phyloP scores from a whole-genome alignment of 495 filamentous ascomycete genomes.

The Echria macrotheca region DNA sequence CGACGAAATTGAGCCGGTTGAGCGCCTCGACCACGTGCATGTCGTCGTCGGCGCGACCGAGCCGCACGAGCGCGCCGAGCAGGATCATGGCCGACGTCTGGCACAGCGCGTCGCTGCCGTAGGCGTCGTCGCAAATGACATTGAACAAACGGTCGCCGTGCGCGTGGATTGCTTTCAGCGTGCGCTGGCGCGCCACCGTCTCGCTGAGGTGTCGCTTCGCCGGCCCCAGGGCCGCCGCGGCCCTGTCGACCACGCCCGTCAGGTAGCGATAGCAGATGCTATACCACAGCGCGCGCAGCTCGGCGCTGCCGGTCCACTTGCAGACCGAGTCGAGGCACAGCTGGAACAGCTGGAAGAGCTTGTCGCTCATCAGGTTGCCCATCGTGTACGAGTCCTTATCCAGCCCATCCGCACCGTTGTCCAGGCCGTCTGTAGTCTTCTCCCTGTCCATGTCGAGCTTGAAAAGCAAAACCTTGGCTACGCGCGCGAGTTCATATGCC shows the following conservation, averaged over 20 bases:
- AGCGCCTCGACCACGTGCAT: constrained; percentile 70
- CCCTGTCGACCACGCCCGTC: constrained; percentile 59
- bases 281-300: constrained; percentile 77
- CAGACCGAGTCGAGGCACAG: constrained; percentile 69
- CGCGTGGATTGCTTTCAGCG: constrained; percentile 66
- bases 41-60: constrained; percentile 49
- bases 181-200: constrained; percentile 44
- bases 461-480: constrained; percentile 71
- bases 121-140: constrained; percentile 88
- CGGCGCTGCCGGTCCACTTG: constrained; percentile 60
- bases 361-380: constrained; percentile 74
- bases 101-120: constrained; percentile 72
- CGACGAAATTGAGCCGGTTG: constrained; percentile 80
- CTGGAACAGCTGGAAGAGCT: constrained; percentile 86
- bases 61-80: constrained; percentile 64
- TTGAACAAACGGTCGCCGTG: constrained; percentile 76
- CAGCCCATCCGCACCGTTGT: constrained; percentile 35
- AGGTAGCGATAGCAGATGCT: constrained; percentile 83
- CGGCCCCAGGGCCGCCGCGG: constrained; percentile 8
- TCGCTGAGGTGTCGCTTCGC: constrained; percentile 24
- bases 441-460: constrained; percentile 57
- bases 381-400: constrained; percentile 46
- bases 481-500: constrained; percentile 66
- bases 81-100: constrained; percentile 75
- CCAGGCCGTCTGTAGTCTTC: too few relatives aligned